Percentiles rank a stretch among this genome's conserved stretches.
Conservation (phyloP, 2,329 filamentous ascomycete species). For the Torrubiella hemipterigena region DNA sequence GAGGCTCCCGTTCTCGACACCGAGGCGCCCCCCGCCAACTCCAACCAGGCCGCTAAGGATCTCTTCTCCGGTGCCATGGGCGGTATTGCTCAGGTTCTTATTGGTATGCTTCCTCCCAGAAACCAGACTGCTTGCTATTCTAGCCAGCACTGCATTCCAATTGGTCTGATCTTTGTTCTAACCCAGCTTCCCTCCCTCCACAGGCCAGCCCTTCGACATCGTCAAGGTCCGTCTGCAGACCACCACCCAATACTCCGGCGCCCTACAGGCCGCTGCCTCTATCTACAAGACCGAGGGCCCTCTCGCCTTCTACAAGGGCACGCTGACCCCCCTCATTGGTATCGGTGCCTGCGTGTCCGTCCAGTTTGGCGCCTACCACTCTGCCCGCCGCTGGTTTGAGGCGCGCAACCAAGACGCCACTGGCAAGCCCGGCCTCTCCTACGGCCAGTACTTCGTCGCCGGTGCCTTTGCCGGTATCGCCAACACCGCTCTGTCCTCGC, state of each 20-base stretch:
- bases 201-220: conserved; percentile 72
- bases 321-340: conserved; percentile 83
- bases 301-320: conserved; percentile 95
- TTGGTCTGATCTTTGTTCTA: conserved; percentile 3
- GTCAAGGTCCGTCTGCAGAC: conserved; percentile 97
- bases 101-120: conserved; percentile 51
- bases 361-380: conserved; percentile 95
- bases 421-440: conserved; percentile 48
- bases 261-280: conserved; percentile 65
- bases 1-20: conserved; percentile 23
- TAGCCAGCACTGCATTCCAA: not conserved
- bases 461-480: conserved; percentile 88
- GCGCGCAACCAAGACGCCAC: conserved; percentile 53
- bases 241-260: conserved; percentile 66
- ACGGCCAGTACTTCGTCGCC: conserved; percentile 77
- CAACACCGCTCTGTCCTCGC: conserved; percentile 78
- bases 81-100: conserved; percentile 83
- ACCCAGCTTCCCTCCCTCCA: conserved; percentile 5
- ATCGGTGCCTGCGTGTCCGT: conserved; percentile 98
- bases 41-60: conserved; percentile 66
- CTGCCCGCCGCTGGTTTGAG: conserved; percentile 78
- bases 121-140: no score
- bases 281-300: conserved; percentile 85
- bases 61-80: conserved; percentile 82
- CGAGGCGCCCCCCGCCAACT: conserved; percentile 21